phyloP scores from a whole-genome alignment of 345 rosid genomes.

The Eucalyptus camaldulensis region DNA sequence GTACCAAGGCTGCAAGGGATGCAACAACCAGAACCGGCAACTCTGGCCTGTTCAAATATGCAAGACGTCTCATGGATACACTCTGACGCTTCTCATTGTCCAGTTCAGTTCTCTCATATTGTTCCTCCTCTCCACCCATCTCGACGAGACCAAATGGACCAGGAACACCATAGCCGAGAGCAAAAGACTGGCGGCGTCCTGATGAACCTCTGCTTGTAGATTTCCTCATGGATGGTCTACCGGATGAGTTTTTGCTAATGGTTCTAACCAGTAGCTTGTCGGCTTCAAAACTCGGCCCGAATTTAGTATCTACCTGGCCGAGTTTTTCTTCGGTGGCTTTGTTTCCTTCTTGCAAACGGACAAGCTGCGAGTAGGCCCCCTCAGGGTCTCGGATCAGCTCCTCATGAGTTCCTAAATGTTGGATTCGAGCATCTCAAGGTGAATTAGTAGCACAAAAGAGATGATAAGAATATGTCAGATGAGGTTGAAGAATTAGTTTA shows the following conservation, averaged over 20 bases:
- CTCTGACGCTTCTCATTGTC: constrained; percentile 12
- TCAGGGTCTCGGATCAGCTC: constrained; percentile 41
- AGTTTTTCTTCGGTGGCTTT: constrained; percentile 11
- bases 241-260: constrained; percentile 2
- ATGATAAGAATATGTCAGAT: background rate
- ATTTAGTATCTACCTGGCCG: background rate
- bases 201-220: constrained; percentile 36
- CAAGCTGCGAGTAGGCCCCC: constrained; percentile 68
- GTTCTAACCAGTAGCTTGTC: constrained; percentile 4
- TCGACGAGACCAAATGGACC: constrained; percentile 3
- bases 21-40: constrained; percentile 42
- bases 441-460: background rate
- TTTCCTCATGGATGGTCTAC: background rate
- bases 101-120: background rate
- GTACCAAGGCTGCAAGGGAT: constrained; percentile 40
- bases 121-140: background rate
- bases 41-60: constrained; percentile 67
- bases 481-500: background rate
- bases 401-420: background rate
- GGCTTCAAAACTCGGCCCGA: background rate
- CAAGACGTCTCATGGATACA: constrained; percentile 51
- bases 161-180: constrained; percentile 16
- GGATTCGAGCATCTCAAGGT: background rate
- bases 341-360: constrained; percentile 65
- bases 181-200: constrained; percentile 23